Evolutionary conservation across 2,329 filamentous ascomycete species (phyloP), one percentile per base, ranked within the genome.

Genomic region (Botryotinia convoluta): DNA sequence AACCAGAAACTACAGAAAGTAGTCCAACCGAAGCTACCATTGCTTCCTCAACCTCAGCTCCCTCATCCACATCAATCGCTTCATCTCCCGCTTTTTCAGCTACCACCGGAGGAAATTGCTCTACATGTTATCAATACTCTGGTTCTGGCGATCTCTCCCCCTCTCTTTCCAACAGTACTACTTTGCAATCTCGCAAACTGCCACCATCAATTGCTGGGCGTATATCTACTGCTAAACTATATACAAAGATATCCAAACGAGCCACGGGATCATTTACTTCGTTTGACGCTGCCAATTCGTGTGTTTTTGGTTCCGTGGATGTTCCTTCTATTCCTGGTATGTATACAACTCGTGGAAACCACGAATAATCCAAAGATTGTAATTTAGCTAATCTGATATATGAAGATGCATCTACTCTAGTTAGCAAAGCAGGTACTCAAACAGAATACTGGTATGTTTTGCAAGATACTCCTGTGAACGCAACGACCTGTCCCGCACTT

Each of bases 381-480:
- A 9, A 10, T 39, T 39, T 37, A 37, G 26, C 64, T 67, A 39
- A 67, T 8, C n/a, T 4, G 29, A 18, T 7, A 54, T 32, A 18
- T 60, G 18, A 45, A 70, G 68, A 54, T 29, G n/a, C 68, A 62
- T 54, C 48, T 18, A 70, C 42, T 44, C 26, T 70, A 5, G 39
- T 29, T 22, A 65, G 59, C 20, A 37, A 64, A 71, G 57, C 59
- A 29, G 69, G 59, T 7, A 6, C 59, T 42, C 57, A 42, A 29
- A 39, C 69, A 32, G 39, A 65, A 32, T 63, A 63, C 35, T 71
- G 69, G 69, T 71, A 63, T n/a, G 18, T 54, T 32, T 29, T 65
- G 37, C 22, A 62, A 65, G 69, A 71, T 48, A 65, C 26, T 5
- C 2, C 69, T 12, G 16, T 45, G 5, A 54, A 67, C 18, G 16